Conservation (phyloP, 2,329 filamentous ascomycete genomes). For the Nemania sp. region DNA sequence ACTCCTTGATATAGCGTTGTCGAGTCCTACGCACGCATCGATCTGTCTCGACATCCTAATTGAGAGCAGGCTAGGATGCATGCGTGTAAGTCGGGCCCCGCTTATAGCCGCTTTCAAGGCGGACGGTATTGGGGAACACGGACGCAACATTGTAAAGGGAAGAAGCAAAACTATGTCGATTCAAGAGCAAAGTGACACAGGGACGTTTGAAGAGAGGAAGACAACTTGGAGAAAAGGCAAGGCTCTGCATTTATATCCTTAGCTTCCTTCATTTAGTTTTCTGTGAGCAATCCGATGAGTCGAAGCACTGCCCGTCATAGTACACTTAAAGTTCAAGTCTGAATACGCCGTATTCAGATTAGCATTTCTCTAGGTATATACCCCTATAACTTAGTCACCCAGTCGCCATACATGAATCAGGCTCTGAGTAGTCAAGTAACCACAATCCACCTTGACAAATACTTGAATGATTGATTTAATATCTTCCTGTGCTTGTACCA, state of each 20-base stretch:
- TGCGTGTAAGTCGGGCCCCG: conserved; percentile 25
- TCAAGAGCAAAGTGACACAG: too few species aligned
- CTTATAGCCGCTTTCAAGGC: not conserved
- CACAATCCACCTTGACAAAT: too few species aligned
- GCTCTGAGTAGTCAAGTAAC: too few species aligned
- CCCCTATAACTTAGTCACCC: not conserved
- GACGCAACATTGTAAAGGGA: not conserved
- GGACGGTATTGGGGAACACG: not conserved
- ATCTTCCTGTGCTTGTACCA: too few species aligned
- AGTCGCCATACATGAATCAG: too few species aligned
- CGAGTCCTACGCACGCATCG: not conserved
- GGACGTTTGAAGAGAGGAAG: not conserved
- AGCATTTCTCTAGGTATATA: too few species aligned
- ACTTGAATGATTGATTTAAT: too few species aligned
- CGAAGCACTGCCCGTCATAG: too few species aligned
- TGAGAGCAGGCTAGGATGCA: not conserved
- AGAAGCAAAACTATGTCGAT: not conserved
- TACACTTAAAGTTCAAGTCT: too few species aligned
- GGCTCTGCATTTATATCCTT: not conserved
- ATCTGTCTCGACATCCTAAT: not conserved
- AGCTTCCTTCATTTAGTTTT: not conserved
- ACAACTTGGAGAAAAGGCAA: not conserved
- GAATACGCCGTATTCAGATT: conserved; percentile 8
- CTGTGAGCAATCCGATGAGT: not conserved
- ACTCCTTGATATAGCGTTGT: not conserved